phyloP scores from a whole-genome alignment of 108 stramenopile genomes.

The Fragilariopsis cylindrus region DNA sequence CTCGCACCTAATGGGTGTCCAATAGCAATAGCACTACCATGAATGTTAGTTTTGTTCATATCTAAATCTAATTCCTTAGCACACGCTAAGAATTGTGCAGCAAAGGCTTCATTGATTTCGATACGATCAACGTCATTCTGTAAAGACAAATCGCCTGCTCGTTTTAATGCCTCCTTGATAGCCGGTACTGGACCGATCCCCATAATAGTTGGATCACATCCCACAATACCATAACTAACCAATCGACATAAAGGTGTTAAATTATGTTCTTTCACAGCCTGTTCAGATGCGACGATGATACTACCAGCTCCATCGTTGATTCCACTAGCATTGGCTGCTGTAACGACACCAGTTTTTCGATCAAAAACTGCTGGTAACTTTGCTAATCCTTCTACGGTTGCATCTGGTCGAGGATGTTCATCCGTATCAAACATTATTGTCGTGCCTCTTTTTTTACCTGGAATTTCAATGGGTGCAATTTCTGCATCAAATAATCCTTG shows the following conservation, averaged over 20 bases:
- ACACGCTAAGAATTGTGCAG: constrained; percentile 94
- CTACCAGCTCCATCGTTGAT: constrained; percentile 98
- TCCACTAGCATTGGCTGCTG: constrained; percentile 95
- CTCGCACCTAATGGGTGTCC: constrained; percentile 96
- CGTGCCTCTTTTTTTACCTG: constrained; percentile 77
- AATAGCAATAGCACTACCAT: constrained; percentile 94
- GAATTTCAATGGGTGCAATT: constrained; percentile 92
- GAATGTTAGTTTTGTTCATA: constrained; percentile 85
- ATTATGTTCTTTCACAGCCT: constrained; percentile 79
- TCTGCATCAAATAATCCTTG: constrained; percentile 88
- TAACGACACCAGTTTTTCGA: constrained; percentile 91
- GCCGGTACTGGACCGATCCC: constrained; percentile 96
- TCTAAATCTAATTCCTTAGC: constrained; percentile 96
- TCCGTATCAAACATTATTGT: constrained; percentile 75
- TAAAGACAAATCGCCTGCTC: constrained; percentile 70
- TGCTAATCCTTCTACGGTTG: constrained; percentile 84
- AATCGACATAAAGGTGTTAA: constrained; percentile 89
- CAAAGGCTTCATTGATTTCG: constrained; percentile 99
- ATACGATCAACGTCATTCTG: constrained; percentile 90
- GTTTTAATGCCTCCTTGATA: constrained; percentile 81
- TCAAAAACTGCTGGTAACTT: constrained; percentile 93
- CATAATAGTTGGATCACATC: constrained; percentile 94
- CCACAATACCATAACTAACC: constrained; percentile 71
- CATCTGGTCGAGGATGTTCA: constrained; percentile 95
- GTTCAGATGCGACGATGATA: constrained; percentile 89